Percentiles rank a stretch among this genome's conserved stretches.
phyloP scores from a whole-genome alignment of 495 filamentous ascomycete species.

The Cladorrhinum samala region DNA sequence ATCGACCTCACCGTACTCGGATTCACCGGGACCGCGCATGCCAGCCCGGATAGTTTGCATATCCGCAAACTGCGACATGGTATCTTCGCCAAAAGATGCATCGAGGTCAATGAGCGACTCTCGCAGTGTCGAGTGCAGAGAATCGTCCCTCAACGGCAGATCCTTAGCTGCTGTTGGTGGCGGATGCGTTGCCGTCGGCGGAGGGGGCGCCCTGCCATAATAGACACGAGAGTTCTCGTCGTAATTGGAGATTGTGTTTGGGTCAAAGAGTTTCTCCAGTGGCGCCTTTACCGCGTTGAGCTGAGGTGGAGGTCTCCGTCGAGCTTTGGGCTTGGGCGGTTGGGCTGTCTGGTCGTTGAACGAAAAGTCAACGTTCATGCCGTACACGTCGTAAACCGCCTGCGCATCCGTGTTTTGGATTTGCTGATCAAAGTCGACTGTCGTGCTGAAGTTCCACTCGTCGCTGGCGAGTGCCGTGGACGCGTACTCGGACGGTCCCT shows the following conservation, averaged over 20 bases:
- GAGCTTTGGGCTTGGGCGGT: slow-evolving; percentile 33
- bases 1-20: slow-evolving; percentile 36
- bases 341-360: slow-evolving; percentile 39
- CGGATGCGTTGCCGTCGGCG: slow-evolving; percentile 13
- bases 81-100: slow-evolving; percentile 37
- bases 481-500: slow-evolving; percentile 41
- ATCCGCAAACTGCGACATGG: slow-evolving; percentile 50
- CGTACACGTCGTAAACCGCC: slow-evolving; percentile 47
- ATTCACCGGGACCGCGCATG: slow-evolving; percentile 38
- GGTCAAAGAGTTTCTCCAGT: slow-evolving; percentile 52
- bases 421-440: slow-evolving; percentile 70
- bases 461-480: slow-evolving; percentile 45
- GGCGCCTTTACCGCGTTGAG: slow-evolving; percentile 43
- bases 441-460: slow-evolving; percentile 92
- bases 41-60: slow-evolving; percentile 54
- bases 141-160: slow-evolving; percentile 49
- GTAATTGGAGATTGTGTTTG: slow-evolving; percentile 50
- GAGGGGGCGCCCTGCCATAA: slow-evolving; percentile 36
- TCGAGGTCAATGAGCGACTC: slow-evolving; percentile 57
- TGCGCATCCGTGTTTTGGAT: slow-evolving; percentile 42
- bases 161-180: slow-evolving; percentile 34
- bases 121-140: slow-evolving; percentile 41
- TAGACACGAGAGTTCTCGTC: slow-evolving; percentile 50
- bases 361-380: slow-evolving; percentile 41
- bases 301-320: slow-evolving; percentile 46